Base-by-base conservation (phyloP, 352 stramenopile genomes). In the Globisporangium cystogenes region DNA sequence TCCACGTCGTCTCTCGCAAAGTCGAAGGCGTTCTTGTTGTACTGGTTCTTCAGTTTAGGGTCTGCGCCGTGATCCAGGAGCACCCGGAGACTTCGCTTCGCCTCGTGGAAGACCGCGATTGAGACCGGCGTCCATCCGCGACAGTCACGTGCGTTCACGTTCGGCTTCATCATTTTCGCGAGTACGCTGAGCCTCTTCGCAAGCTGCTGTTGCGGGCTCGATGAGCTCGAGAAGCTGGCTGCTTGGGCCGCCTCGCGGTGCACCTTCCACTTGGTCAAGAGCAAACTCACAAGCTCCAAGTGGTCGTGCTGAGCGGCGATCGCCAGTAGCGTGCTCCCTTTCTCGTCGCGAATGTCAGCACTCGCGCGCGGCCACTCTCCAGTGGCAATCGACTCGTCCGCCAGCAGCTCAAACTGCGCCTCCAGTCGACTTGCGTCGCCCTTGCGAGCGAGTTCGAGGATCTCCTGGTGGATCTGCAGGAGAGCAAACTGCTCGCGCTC, bases 21-120 rank as follows among this genome's bases (percentile, higher is more conserved):
- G 57, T 95, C 87, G 42, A 87, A 95, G 0, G 86, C 84, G 45
- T 80, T 92, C 55, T 96, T 96, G 64, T 94, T 93, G 72, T 96
- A 96, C 49, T 88, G 78, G 33, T 95, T 96, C 55, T 93, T 93
- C 5, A 96, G 65, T 31, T 66, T 83, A 8, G 88, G 88, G 45
- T 96, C 80, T 0, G 68, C 84, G 18, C 85, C 86, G 42, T 95
- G 71, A 20, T 90, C 68, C 11, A 97, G 67, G 21, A 97, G 51
- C 20, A 95, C 27, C 20, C 67, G 63, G 20, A 94, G 45, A 27
- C 69, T 74, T 48, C 65, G 77, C 57, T 95, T 95, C 4, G 83
- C 68, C 43, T 91, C 82, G 57, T 96, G 87, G 57, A 96, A 97
- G 2, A 95, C 81, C 7, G 86, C 86, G 35, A 97, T 90, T 24